phyloP scores from a whole-genome alignment of 2,329 filamentous ascomycete genomes.

The Penicillium sp. region DNA sequence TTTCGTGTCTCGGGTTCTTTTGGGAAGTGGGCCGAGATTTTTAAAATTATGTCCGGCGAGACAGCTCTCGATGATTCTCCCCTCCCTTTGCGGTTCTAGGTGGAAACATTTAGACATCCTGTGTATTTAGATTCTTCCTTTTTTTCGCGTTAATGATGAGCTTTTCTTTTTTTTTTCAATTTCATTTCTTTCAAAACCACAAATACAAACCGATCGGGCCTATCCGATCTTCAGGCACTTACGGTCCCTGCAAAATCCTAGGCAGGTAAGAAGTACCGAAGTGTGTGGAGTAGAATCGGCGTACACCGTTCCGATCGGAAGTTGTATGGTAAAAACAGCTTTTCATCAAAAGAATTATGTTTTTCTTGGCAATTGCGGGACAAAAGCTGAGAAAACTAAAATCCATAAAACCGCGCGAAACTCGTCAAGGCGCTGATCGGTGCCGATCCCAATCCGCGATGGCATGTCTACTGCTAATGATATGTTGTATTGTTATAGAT shows the following conservation, averaged over 20 bases:
- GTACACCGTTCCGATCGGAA: neutral
- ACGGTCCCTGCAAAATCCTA: neutral
- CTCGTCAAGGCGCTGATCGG: neutral
- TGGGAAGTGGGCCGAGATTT: neutral
- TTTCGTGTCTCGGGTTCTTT: neutral
- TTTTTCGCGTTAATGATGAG: conserved; percentile 3
- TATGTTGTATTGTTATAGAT: neutral
- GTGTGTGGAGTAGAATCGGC: neutral
- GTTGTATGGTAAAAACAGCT: neutral
- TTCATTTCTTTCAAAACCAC: neutral
- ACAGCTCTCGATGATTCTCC: conserved; percentile 8
- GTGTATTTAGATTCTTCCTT: conserved; percentile 3
- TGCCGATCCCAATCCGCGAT: neutral
- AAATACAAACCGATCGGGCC: neutral
- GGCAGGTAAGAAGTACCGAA: neutral
- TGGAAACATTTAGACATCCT: conserved; percentile 11
- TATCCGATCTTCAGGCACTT: neutral
- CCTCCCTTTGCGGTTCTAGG: neutral
- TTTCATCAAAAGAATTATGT: neutral
- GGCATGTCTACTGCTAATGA: neutral
- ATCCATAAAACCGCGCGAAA: neutral
- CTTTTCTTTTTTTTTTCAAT: neutral
- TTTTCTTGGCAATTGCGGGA: neutral
- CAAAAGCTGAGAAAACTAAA: neutral
- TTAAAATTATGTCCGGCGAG: neutral